Percentiles rank a stretch among this genome's conserved stretches.
Conservation (phyloP, 306 rosid genomes). For the Boehmeria nivea region DNA sequence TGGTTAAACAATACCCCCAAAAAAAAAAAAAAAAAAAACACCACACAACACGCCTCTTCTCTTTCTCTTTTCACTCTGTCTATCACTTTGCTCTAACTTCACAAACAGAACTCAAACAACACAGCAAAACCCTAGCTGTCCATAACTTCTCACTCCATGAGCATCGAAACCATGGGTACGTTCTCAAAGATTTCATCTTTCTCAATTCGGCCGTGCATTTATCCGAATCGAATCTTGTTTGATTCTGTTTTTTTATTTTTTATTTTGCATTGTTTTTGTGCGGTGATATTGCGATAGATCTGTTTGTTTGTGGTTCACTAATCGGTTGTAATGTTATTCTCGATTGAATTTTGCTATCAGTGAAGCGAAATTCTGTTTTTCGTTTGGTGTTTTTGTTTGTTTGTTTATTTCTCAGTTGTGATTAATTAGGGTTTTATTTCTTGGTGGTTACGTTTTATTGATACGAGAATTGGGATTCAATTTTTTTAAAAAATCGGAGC, state of each 20-base stretch:
- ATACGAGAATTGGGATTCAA: no score
- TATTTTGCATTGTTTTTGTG: background rate
- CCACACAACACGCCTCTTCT: background rate
- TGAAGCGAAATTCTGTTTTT: background rate
- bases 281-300: conserved; percentile 6
- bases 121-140: conserved; percentile 23
- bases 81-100: background rate
- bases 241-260: background rate
- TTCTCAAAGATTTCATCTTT: background rate
- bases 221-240: background rate
- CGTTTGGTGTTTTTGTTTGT: background rate
- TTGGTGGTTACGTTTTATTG: no score
- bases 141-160: background rate
- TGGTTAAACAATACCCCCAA: no score
- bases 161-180: conserved; percentile 27
- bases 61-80: background rate
- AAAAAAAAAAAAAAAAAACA: no score
- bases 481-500: no score
- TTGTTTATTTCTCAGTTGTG: background rate
- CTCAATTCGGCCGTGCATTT: background rate
- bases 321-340: background rate
- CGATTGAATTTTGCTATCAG: background rate
- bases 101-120: background rate
- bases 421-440: background rate
- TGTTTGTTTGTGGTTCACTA: background rate